Base-by-base conservation (phyloP, 345 rosid species). In the Noccaea bulbosa region DNA sequence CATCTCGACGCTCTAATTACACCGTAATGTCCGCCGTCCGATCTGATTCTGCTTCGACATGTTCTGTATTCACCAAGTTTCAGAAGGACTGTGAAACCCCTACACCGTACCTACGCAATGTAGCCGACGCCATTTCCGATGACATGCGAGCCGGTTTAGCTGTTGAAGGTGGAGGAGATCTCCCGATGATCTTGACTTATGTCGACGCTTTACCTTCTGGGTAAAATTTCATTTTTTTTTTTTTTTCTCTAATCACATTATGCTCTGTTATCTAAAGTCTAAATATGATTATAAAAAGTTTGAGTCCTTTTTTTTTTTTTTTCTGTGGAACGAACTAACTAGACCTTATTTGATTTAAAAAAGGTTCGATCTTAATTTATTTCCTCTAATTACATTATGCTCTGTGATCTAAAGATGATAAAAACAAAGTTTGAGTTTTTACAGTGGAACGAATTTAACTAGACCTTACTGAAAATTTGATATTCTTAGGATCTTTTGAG, bases 181-280 rank as follows among this genome's bases (percentile, higher is more conserved):
- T 92, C 46, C 82, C 82, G 77, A 92, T 92, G 98, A 85, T 92
- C 43, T 87, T 89, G 27, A 88, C 87, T 65, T 84, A 83, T 66
- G 96, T 89, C 17, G 91, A 92, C 50, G 71, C 65, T 74, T 80
- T 92, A 84, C 95, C 96, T 17, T 81, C 81, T 49, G 94, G 96
- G 94, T 92, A 84, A 27, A 27, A 47, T 70, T 64, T 11, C 43
- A 16, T 14, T 35, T 59, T n/a, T 11, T 24, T 59, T n/a, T 34
- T 5, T 14, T 40, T 12, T 8, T 16, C 64, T 40, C 64, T 59
- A 12, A 40, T 40, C 11, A 10, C 27, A 22, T 45, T 32, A 9
- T 16, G 24, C 34, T 24, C 40, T 52, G 15, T 52, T 24, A 51
- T 40, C 58, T 49, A 48, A 49, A 65, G 4, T 40, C 58, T 49